Evolutionary conservation across 495 filamentous ascomycete species (phyloP), one percentile per base, ranked within the genome.

Genomic region (Daldinia concentrica): DNA sequence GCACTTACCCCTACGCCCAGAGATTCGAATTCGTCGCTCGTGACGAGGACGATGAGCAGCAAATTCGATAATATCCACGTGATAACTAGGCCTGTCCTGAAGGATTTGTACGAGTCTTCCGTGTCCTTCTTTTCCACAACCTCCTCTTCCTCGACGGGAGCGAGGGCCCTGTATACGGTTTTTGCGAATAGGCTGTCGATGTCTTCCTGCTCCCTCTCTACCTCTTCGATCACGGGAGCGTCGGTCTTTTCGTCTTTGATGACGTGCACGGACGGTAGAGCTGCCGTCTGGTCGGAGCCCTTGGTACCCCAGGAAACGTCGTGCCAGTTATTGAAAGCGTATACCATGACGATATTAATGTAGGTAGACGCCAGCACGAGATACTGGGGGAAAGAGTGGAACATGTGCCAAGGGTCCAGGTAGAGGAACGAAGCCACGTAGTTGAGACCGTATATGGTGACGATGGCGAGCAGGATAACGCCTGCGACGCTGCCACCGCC

Each of bases 291-390:
- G 83, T 99, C 95, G 14, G 95, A 93, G 79, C 95, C 95, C 85
- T 99, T 98, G 81, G 95, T 98, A 87, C 95, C 95, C 95, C 95
- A 99, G 14, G 95, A 97, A 54, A 99, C 95, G 82, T 99, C 95
- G 82, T 99, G 95, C 95, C 95, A 99, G 83, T 99, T 99, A 88
- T 93, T 95, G 90, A 97, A 99, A 62, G 94, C 94, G 82, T 99
- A 99, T 59, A 99, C 93, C 84, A 96, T 98, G 70, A 99, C 89
- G 70, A 99, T 95, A 82, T 99, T 99, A 91, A 97, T 93, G 81
- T 97, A 99, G 15, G 94, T 97, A 22, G 95, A 96, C 86, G 95
- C 94, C 74, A 97, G 86, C 32, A 96, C 85, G 69, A 98, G 87
- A 79, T 98, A 98, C 72, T 91, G 87, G 19, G 93, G 92, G 88